phyloP scores from a whole-genome alignment of 257 asterid genomes.

The Ajuga chamaepitys region DNA sequence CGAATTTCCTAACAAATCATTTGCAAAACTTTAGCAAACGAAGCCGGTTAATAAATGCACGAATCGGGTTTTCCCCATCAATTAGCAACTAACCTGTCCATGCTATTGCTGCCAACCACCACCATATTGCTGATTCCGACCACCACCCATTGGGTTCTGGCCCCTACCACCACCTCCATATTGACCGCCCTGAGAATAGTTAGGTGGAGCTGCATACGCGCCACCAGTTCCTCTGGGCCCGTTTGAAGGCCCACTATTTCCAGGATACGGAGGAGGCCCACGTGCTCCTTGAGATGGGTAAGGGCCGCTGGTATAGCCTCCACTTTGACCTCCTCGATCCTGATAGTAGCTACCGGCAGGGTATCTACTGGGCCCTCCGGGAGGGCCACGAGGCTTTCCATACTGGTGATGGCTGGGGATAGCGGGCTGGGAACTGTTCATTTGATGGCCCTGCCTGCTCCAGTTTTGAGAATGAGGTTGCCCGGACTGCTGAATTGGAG shows the following conservation, averaged over 20 bases:
- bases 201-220: slow-evolving; percentile 67
- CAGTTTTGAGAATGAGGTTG: slow-evolving; percentile 66
- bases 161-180: slow-evolving; percentile 77
- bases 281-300: slow-evolving; percentile 75
- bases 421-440: slow-evolving; percentile 53
- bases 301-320: slow-evolving; percentile 42
- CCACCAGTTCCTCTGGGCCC: slow-evolving; percentile 58
- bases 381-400: slow-evolving; percentile 75
- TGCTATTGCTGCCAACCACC: slow-evolving; percentile 86
- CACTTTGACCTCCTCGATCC: slow-evolving; percentile 74
- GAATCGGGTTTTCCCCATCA: background rate
- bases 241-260: slow-evolving; percentile 37
- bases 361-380: slow-evolving; percentile 63
- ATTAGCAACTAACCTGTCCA: background rate
- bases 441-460: slow-evolving; percentile 49
- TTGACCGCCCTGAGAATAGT: slow-evolving; percentile 60
- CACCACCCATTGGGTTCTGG: slow-evolving; percentile 45
- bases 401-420: slow-evolving; percentile 63
- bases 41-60: background rate
- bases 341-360: slow-evolving; percentile 73
- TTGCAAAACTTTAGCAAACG: slow-evolving; percentile 9
- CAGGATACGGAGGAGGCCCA: slow-evolving; percentile 62
- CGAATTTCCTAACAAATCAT: slow-evolving; percentile 1
- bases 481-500: slow-evolving; percentile 76
- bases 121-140: slow-evolving; percentile 75